These are phyloP conservation scores for Leucocoprinus sp. DNA, from an alignment of 768 basidiomycete genomes.

Conservation along the genomic window DNA sequence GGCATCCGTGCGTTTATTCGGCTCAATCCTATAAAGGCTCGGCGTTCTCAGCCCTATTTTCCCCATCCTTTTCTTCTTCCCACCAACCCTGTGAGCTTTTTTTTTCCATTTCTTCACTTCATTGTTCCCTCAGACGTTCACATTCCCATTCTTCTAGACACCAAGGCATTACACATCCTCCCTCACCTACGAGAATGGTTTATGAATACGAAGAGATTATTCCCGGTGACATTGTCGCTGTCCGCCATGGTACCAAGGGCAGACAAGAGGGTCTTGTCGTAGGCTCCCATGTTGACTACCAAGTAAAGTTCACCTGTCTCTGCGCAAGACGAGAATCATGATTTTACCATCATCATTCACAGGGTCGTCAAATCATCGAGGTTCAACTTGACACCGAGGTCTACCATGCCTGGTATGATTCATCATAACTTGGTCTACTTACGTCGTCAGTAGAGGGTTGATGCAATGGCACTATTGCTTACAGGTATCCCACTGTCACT, in stretches of 20 bases:
- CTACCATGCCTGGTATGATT: slow-evolving; percentile 58
- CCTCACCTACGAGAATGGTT: slow-evolving; percentile 12
- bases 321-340: slow-evolving; percentile 4
- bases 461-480: too few species aligned
- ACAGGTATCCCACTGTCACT: slow-evolving; percentile 71
- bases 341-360: slow-evolving; percentile 2
- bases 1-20: slow-evolving; percentile 23
- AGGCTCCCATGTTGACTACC: slow-evolving; percentile 62
- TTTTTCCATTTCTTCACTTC: background rate
- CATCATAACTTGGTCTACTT: too few species aligned
- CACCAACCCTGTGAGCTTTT: slow-evolving; percentile 14
- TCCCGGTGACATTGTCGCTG: slow-evolving; percentile 78
- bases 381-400: slow-evolving; percentile 71
- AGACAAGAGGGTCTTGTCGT: slow-evolving; percentile 75
- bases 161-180: background rate
- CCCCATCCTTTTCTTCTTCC: slow-evolving; percentile 13
- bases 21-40: slow-evolving; percentile 21
- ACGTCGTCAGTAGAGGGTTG: too few species aligned
- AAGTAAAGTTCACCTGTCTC: slow-evolving; percentile 34
- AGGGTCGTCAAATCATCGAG: slow-evolving; percentile 81
- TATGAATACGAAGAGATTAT: slow-evolving; percentile 21
- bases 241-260: slow-evolving; percentile 55
- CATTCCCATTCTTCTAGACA: slow-evolving; percentile 5
- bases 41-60: slow-evolving; percentile 12
- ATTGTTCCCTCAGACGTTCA: slow-evolving; percentile 1